phyloP scores from a whole-genome alignment of 345 rosid genomes.

The Syzygium aqueum region DNA sequence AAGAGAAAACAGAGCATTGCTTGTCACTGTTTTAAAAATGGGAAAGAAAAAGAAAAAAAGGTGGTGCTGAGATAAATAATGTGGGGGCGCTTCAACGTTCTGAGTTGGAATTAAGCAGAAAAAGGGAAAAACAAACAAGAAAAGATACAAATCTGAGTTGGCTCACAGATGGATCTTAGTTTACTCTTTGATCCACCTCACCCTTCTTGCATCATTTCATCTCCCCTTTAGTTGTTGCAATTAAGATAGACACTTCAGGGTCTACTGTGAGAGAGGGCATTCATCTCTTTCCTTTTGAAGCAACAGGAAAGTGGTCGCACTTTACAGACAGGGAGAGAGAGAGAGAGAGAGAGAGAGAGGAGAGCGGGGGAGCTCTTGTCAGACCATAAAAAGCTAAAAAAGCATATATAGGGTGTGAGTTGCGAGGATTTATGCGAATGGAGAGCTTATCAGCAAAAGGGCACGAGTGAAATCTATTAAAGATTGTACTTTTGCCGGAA shows the following conservation, averaged over 20 bases:
- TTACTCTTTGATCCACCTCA: not conserved
- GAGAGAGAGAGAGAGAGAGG: not conserved
- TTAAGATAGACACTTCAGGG: not conserved
- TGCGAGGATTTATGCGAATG: not conserved
- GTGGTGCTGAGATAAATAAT: not conserved
- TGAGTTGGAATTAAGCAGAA: not conserved
- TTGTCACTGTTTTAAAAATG: not conserved
- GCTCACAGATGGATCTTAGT: not conserved
- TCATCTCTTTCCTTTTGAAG: not conserved
- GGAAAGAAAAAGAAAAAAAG: not conserved
- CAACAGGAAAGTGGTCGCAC: not conserved
- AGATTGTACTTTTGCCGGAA: not conserved
- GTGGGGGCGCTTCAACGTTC: not conserved
- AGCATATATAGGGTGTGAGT: not conserved
- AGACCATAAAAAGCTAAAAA: not conserved
- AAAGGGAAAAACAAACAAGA: not conserved
- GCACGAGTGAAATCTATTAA: not conserved
- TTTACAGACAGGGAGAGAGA: not conserved
- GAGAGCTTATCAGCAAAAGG: not conserved
- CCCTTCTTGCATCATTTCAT: not conserved
- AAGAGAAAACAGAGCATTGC: not conserved
- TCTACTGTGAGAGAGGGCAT: not conserved
- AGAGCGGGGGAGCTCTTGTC: not conserved
- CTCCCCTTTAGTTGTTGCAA: not conserved
- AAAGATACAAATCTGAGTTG: not conserved